Base-by-base conservation (phyloP, 164 flowering plant species). In the Cinnamomum chago region DNA sequence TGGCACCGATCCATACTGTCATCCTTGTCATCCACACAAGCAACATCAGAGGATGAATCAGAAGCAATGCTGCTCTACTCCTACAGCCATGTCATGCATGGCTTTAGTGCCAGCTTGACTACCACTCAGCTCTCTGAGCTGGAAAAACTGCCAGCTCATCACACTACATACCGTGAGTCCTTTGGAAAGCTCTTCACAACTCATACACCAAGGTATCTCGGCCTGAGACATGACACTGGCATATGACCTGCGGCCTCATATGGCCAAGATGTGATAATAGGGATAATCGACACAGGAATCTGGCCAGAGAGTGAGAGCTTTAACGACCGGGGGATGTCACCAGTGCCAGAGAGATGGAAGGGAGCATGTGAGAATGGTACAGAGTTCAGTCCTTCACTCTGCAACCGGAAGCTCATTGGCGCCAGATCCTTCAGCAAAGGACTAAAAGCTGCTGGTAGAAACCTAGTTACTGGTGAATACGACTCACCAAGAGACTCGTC, bases 371-470 rank as follows among this genome's bases (percentile, higher is more conserved):
- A 80, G 65, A 76, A 33, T 55, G 81, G 80, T 3, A 76, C 76
- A 7, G 65, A 24, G 10, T 76, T 76, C 47, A 66, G 64, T 33
- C 24, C 71, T n/a, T 71, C 71, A 17, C 5, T 33, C 14, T 84
- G 84, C 78, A 84, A 80, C 50, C 66, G 70, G 47, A 82, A 80
- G 89, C 93, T 78, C 82, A 79, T 82, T 24, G 91, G 91, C 0
- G 87, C 86, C 33, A 78, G 84, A 27, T 81, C 62, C 58, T 88
- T 62, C 71, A 80, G 75, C 74, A 82, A 82, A 65, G 89, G 86
- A 14, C 27, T 82, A 5, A 23, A 51, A 12, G 81, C 81, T 9
- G 78, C 80, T 0, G 51, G 74, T 0, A 27, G 47, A 15, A 76
- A 66, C 15, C 60, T 80, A 6, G 17, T 20, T n/a, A 52, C 27